A percentile compares a stretch with the other conserved stretches of the same genome.
Evolutionary conservation across 2,329 filamentous ascomycete species (phyloP).

Genomic region (Byssothecium circinans): DNA sequence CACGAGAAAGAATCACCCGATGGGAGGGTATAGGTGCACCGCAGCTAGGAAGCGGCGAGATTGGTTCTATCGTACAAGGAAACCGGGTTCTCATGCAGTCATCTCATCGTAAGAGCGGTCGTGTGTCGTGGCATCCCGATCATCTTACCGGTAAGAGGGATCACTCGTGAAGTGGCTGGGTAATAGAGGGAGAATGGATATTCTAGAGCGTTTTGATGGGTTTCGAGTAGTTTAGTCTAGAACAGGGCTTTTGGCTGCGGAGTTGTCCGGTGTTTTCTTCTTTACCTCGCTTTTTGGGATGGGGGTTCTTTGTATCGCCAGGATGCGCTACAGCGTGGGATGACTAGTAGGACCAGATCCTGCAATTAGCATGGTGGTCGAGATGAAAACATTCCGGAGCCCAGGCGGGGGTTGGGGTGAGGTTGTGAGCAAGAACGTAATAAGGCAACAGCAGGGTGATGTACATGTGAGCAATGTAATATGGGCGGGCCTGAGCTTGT

Average conservation of each 20-base stretch:
- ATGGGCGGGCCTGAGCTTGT: not conserved
- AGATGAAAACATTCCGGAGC: not conserved
- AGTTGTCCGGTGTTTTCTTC: not conserved
- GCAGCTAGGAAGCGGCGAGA: not conserved
- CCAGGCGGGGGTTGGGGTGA: not conserved
- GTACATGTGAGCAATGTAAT: not conserved
- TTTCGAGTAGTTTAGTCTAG: not conserved
- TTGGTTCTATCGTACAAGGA: slow-evolving; percentile 7
- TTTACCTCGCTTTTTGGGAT: too few relatives aligned
- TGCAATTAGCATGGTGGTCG: slow-evolving; percentile 12
- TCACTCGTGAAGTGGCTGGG: not conserved
- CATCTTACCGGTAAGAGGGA: not conserved
- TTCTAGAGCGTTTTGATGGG: not conserved
- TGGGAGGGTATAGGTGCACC: not conserved
- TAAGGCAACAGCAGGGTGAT: not conserved
- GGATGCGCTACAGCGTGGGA: slow-evolving; percentile 6
- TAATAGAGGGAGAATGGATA: not conserved
- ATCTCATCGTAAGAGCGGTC: slow-evolving; percentile 4
- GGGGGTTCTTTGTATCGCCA: too few relatives aligned
- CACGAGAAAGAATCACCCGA: not conserved
- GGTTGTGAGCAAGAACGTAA: not conserved
- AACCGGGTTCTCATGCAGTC: slow-evolving; percentile 20
- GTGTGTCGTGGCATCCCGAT: not conserved
- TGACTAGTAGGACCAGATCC: slow-evolving; percentile 18
- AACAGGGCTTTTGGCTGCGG: not conserved